Evolutionary conservation across 768 basidiomycete genomes (phyloP), one percentile per base, ranked within the genome.

Genomic region (Agaricus subrufescens): DNA sequence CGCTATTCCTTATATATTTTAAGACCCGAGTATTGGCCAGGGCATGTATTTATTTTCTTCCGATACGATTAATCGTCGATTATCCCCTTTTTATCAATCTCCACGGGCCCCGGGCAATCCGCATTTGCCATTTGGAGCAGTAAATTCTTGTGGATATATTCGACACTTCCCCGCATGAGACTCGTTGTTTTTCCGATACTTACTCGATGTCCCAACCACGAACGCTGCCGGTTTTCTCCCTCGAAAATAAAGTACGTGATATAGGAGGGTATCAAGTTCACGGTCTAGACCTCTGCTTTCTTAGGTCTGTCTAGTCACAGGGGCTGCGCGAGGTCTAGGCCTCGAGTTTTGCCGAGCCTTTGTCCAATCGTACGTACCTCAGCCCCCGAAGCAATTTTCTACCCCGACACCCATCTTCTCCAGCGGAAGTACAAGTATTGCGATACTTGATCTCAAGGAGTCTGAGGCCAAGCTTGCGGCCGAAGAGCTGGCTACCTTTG

Each of bases 301-400:
- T 6, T 65, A 96, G 86, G 93, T 94, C 52, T 92, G 91, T 72
- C 74, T 95, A 63, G 86, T 98, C 50, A 98, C 96, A 39, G 96
- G 96, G 46, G 96, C 87, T 52, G 96, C 94, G 11, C 80, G 90
- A 64, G 96, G 96, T 6, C 75, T 98, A 46, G 96, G 96, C 6
- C 80, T 89, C 61, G 87, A 93, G 69, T 93, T 98, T 67, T 94
- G 93, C 67, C 82, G 86, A 46, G 94, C 94, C 11, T 94, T 98
- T 70, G 65, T 94, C 61, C 85, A 89, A 71, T 89, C 90, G 90
- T 91, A 63, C 63, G 84, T 73, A 14, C 25, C 23, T 25, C 15
- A 19, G 31, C 38, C 56, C 10, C 25, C 34, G 23, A 37, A 52
- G 38, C 39, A 42, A 39, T 10, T 2, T 49, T 12, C 19, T 46